A percentile compares a stretch with the other conserved stretches of the same genome.
Evolutionary conservation across 768 basidiomycete species (phyloP).

Genomic region (Pleurotus eryngii): DNA sequence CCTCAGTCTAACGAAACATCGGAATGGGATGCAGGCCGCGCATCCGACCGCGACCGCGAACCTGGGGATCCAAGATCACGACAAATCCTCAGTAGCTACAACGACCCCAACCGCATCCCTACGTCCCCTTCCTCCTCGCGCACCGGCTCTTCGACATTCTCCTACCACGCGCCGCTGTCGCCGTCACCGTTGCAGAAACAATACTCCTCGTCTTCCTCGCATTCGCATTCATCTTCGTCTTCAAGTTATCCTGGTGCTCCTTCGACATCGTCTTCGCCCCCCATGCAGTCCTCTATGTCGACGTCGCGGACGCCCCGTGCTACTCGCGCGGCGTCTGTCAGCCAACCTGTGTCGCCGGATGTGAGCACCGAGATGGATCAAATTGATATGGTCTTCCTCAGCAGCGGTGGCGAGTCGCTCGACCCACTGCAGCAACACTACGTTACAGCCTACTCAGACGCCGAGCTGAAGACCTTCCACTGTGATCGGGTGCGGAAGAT

Average conservation of each 20-base stretch:
- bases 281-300: slow-evolving; percentile 4
- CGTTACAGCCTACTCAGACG: slow-evolving; percentile 64
- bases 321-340: slow-evolving; percentile 8
- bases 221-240: slow-evolving; percentile 29
- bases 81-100: slow-evolving; percentile 2
- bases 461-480: slow-evolving; percentile 87
- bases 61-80: slow-evolving; percentile 8
- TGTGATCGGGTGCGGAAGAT: slow-evolving; percentile 97
- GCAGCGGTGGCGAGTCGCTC: slow-evolving; percentile 27
- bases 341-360: slow-evolving; percentile 8
- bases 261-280: slow-evolving; percentile 15
- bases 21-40: slow-evolving; percentile 14
- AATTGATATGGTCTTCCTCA: slow-evolving; percentile 30
- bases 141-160: slow-evolving; percentile 50
- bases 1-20: slow-evolving; percentile 12
- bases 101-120: slow-evolving; percentile 26
- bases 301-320: slow-evolving; percentile 4
- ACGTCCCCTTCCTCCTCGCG: slow-evolving; percentile 51
- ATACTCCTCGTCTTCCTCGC: slow-evolving; percentile 33
- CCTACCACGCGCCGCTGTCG: slow-evolving; percentile 53
- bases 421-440: slow-evolving; percentile 61
- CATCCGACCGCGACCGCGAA: slow-evolving; percentile 19
- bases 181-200: slow-evolving; percentile 69
- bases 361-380: slow-evolving; percentile 26
- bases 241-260: slow-evolving; percentile 8